Conservation (phyloP, 257 asterid species). For the Solanum verrucosum region DNA sequence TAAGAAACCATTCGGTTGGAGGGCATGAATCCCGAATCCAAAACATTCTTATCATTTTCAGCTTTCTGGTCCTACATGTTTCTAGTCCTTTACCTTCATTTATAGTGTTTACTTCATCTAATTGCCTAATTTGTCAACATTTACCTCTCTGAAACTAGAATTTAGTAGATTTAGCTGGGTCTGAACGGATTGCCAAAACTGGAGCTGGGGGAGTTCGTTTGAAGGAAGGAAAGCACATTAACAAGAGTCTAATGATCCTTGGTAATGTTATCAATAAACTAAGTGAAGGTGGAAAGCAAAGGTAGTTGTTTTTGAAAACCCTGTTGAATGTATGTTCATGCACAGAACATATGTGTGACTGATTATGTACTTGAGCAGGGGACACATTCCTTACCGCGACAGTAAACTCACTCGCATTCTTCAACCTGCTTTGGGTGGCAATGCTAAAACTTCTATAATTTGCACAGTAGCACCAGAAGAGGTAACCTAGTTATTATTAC, state of each 20-base stretch:
- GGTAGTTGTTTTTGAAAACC: slow-evolving; percentile 27
- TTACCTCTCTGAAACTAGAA: slow-evolving; percentile 37
- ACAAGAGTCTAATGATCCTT: slow-evolving; percentile 96
- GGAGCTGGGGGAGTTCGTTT: slow-evolving; percentile 98
- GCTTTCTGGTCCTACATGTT: background rate
- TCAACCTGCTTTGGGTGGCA: slow-evolving; percentile 99
- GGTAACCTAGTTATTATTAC: slow-evolving; percentile 29
- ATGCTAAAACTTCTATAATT: slow-evolving; percentile 94
- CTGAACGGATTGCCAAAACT: slow-evolving; percentile 93
- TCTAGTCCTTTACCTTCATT: background rate
- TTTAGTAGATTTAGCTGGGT: slow-evolving; percentile 95
- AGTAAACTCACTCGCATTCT: slow-evolving; percentile 98
- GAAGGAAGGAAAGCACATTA: slow-evolving; percentile 97
- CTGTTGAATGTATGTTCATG: background rate
- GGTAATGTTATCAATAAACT: slow-evolving; percentile 95
- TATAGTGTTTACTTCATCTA: background rate
- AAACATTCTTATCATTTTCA: background rate
- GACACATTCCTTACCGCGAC: slow-evolving; percentile 97
- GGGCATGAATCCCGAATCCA: background rate
- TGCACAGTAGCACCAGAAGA: slow-evolving; percentile 98
- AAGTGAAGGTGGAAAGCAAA: slow-evolving; percentile 93
- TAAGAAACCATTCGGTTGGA: background rate
- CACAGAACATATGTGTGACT: background rate
- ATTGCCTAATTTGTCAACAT: background rate
- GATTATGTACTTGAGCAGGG: slow-evolving; percentile 38